Evolutionary conservation across 345 rosid species (phyloP).

Genomic region (Boechera divaricarpa): DNA sequence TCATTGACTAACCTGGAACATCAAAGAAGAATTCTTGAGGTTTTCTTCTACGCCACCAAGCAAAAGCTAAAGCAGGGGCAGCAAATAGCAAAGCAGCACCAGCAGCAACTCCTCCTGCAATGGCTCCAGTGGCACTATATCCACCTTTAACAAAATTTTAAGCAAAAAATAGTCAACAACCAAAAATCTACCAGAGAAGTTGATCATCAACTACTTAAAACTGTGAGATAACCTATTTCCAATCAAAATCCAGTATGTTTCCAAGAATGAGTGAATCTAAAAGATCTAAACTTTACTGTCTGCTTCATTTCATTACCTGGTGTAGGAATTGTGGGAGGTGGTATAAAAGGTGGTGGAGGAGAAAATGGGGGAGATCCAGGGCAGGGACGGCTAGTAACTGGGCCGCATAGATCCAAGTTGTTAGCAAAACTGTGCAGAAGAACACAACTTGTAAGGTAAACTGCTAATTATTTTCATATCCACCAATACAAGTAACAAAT

Average conservation of each 20-base stretch:
- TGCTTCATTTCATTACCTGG: conserved; percentile 55
- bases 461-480: not conserved
- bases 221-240: not conserved
- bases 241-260: not conserved
- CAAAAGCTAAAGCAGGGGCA: conserved; percentile 94
- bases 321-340: conserved; percentile 66
- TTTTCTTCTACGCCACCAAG: conserved; percentile 92
- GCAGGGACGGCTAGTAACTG: conserved; percentile 88
- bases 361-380: conserved; percentile 98
- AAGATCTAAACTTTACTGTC: conserved; percentile 11
- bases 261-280: not conserved
- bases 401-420: conserved; percentile 88
- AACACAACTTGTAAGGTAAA: conserved; percentile 38
- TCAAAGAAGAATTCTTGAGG: conserved; percentile 92
- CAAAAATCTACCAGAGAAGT: not conserved
- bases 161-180: not conserved
- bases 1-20: conserved; percentile 73
- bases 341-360: conserved; percentile 96
- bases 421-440: conserved; percentile 77
- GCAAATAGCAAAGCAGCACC: conserved; percentile 96
- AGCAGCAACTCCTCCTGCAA: conserved; percentile 98
- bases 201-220: not conserved
- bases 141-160: conserved; percentile 53
- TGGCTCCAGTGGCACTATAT: conserved; percentile 79
- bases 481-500: not conserved